These are phyloP conservation scores for Gossypium aridum DNA, from an alignment of 441 rosid species.

Conservation along the genomic window DNA sequence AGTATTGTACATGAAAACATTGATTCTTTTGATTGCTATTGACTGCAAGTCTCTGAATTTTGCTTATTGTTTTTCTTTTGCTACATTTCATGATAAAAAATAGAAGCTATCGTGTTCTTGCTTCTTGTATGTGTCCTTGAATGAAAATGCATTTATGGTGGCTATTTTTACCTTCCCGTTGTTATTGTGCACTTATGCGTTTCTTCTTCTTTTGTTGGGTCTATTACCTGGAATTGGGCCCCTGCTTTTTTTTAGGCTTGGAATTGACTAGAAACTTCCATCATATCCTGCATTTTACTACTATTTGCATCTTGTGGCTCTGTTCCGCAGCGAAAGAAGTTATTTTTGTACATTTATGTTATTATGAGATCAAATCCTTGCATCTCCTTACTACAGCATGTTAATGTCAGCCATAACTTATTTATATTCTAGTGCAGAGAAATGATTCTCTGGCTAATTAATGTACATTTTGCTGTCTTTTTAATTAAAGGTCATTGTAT, in stretches of 20 bases:
- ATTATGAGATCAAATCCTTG: not conserved
- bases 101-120: conserved; percentile 1
- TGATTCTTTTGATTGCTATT: conserved; percentile 10
- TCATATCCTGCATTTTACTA: conserved; percentile 2
- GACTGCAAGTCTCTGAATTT: not conserved
- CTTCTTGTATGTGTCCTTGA: not conserved
- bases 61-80: not conserved
- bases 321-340: not conserved
- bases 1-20: not conserved
- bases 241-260: not conserved
- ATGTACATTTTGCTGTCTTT: not conserved
- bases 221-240: not conserved
- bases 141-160: not conserved
- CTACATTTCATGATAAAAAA: not conserved
- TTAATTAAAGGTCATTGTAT: not conserved
- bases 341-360: not conserved
- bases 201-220: not conserved
- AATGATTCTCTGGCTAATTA: not conserved
- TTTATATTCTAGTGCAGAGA: not conserved
- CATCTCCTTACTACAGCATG: not conserved
- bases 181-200: not conserved
- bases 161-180: conserved; percentile 2
- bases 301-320: not conserved
- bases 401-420: not conserved
- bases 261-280: not conserved